These are phyloP conservation scores for Sambucus nigra DNA, from an alignment of 129 eudicot species.

Conservation along the genomic window DNA sequence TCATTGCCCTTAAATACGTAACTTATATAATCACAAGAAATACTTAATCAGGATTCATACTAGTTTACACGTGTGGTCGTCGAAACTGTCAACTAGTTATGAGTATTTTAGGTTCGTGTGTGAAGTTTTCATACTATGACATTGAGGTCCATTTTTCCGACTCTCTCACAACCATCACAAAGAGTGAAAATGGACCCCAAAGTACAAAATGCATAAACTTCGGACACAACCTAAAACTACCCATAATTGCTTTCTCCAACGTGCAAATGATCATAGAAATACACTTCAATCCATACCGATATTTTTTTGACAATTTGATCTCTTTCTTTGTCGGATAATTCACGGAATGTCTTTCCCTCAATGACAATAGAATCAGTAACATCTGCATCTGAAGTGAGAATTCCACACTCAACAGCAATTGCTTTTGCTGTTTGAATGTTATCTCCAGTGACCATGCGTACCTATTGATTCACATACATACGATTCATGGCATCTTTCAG, in stretches of 20 bases:
- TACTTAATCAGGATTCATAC: neutral
- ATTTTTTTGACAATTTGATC: conserved; percentile 50
- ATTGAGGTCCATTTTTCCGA: too few species aligned
- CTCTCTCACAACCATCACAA: too few species aligned
- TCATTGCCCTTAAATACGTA: neutral
- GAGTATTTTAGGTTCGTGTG: too few species aligned
- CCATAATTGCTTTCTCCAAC: too few species aligned
- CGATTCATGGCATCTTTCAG: too few species aligned
- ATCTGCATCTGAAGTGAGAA: conserved; percentile 49
- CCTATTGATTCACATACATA: conserved; percentile 29
- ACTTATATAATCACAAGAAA: neutral
- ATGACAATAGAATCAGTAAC: conserved; percentile 46
- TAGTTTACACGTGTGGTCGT: neutral
- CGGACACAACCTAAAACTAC: too few species aligned
- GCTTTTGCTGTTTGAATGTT: conserved; percentile 93
- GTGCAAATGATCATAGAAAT: neutral
- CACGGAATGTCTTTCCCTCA: conserved; percentile 80
- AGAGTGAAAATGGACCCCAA: too few species aligned
- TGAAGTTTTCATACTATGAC: too few species aligned
- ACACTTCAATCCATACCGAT: conserved; percentile 29
- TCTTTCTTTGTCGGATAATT: conserved; percentile 74
- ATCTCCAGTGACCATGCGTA: conserved; percentile 97
- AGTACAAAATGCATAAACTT: too few species aligned
- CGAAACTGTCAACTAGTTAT: too few species aligned
- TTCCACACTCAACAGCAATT: conserved; percentile 88